Evolutionary conservation across 768 basidiomycete species (phyloP).

Genomic region (Boletellus ananas): DNA sequence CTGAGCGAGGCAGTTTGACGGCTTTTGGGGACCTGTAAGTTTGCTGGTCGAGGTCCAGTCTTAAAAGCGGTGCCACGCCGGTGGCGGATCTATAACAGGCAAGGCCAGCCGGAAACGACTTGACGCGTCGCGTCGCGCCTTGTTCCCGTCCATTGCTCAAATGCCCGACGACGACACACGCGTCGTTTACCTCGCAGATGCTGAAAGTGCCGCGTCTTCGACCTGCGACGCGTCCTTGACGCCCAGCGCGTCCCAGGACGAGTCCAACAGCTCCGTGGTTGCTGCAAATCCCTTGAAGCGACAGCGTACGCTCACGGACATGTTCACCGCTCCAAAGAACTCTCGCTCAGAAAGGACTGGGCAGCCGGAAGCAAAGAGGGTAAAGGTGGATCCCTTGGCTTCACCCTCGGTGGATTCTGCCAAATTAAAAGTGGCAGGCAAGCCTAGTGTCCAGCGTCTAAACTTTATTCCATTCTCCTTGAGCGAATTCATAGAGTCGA

Average conservation of each 20-base stretch:
- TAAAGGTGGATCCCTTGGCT: slow-evolving; percentile 34
- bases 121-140: slow-evolving; percentile 13
- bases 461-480: slow-evolving; percentile 71
- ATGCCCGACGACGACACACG: slow-evolving; percentile 27
- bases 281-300: slow-evolving; percentile 38
- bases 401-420: slow-evolving; percentile 17
- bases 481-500: slow-evolving; percentile 46
- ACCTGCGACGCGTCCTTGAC: slow-evolving; percentile 9
- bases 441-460: slow-evolving; percentile 33
- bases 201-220: slow-evolving; percentile 28
- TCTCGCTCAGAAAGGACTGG: slow-evolving; percentile 19
- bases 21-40: slow-evolving; percentile 8
- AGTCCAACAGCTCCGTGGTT: slow-evolving; percentile 14
- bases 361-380: slow-evolving; percentile 44
- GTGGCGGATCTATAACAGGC: slow-evolving; percentile 12
- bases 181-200: slow-evolving; percentile 45
- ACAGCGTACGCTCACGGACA: slow-evolving; percentile 63
- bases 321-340: slow-evolving; percentile 44
- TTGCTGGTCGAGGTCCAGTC: slow-evolving; percentile 1
- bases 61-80: slow-evolving; percentile 10
- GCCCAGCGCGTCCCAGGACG: slow-evolving; percentile 24
- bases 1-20: slow-evolving; percentile 74
- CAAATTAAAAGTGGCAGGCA: slow-evolving; percentile 4
- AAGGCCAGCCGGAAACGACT: neutral
- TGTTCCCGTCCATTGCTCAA: slow-evolving; percentile 3